Conservation (phyloP, 495 filamentous ascomycete genomes). For the Hypoxylon lienhwacheense region DNA sequence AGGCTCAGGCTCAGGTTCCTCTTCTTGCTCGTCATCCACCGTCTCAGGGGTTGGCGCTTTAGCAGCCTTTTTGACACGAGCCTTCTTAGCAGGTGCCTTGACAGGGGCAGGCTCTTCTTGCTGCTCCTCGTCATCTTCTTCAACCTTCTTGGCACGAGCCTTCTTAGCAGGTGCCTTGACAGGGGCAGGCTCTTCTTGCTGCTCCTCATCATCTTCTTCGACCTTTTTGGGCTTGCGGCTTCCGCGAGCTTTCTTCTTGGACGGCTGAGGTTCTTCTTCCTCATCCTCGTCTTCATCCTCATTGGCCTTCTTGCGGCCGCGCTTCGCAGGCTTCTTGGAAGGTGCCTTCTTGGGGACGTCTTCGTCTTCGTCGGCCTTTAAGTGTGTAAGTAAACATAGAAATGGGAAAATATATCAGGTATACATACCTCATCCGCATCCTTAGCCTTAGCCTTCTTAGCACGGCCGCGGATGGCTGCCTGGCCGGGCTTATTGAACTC, state of each 20-base stretch:
- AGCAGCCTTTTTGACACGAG: conserved; percentile 36
- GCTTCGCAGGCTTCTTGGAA: conserved; percentile 43
- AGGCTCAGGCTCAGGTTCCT: conserved; percentile 37
- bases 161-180: conserved; percentile 40
- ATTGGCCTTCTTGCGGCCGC: conserved; percentile 43
- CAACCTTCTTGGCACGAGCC: conserved; percentile 34
- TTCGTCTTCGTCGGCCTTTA: conserved; percentile 33
- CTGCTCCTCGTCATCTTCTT: conserved; percentile 7
- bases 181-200: conserved; percentile 43
- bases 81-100: conserved; percentile 39
- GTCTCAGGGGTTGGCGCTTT: conserved; percentile 25
- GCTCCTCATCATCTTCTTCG: conserved; percentile 33
- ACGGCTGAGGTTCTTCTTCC: conserved; percentile 26
- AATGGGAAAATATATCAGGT: background rate
- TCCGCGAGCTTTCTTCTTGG: conserved; percentile 27
- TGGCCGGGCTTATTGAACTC: conserved; percentile 69
- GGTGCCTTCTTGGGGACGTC: conserved; percentile 32
- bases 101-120: too few species aligned
- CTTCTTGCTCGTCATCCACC: conserved; percentile 39
- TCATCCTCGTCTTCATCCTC: conserved; percentile 38
- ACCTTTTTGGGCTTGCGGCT: conserved; percentile 23
- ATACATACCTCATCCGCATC: conserved; percentile 39
- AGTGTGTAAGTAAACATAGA: conserved; percentile 1
- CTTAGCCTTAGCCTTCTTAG: conserved; percentile 47
- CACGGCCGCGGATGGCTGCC: conserved; percentile 58